A percentile compares a stretch with the other conserved stretches of the same genome.
Evolutionary conservation across 176 grass and related monocot genomes (phyloP).

Genomic region (Avena sativa): DNA sequence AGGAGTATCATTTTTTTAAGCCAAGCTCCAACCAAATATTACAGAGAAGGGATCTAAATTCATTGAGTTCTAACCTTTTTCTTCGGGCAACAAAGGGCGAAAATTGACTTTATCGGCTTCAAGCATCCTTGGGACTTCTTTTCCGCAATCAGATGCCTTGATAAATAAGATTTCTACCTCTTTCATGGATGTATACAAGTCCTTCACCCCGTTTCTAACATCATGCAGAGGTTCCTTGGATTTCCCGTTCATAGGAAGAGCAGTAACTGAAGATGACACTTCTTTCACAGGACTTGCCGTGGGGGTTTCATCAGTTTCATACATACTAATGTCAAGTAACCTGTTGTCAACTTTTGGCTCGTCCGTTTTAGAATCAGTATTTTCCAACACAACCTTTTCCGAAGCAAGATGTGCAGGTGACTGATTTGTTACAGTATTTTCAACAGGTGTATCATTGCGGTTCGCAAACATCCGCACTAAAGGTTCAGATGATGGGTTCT

Average conservation of each 20-base stretch:
- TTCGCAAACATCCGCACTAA: constrained; percentile 86
- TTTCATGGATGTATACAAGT: constrained; percentile 82
- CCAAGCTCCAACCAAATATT: constrained; percentile 37
- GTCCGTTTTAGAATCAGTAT: constrained; percentile 27
- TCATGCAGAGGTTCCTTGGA: constrained; percentile 55
- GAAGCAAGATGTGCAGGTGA: constrained; percentile 45
- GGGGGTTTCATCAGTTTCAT: constrained; percentile 67
- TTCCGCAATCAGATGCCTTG: constrained; percentile 89
- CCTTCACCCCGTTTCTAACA: constrained; percentile 45
- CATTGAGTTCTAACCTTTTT: constrained; percentile 66
- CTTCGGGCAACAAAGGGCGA: constrained; percentile 67
- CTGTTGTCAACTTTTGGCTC: constrained; percentile 44
- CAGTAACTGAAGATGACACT: constrained; percentile 38
- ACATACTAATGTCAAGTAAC: constrained; percentile 56
- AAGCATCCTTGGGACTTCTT: constrained; percentile 97
- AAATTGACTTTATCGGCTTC: constrained; percentile 93
- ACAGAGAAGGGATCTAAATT: constrained; percentile 24
- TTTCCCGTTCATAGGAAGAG: constrained; percentile 64
- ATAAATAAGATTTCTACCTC: constrained; percentile 84
- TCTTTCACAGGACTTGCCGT: constrained; percentile 54
- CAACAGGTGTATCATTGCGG: constrained; percentile 58
- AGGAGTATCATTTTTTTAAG: constrained; percentile 17
- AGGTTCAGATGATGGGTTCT: constrained; percentile 74
- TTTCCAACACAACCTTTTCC: constrained; percentile 46
- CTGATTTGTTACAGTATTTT: constrained; percentile 46